Conservation (phyloP, 306 rosid genomes). For the Malus orientalis region DNA sequence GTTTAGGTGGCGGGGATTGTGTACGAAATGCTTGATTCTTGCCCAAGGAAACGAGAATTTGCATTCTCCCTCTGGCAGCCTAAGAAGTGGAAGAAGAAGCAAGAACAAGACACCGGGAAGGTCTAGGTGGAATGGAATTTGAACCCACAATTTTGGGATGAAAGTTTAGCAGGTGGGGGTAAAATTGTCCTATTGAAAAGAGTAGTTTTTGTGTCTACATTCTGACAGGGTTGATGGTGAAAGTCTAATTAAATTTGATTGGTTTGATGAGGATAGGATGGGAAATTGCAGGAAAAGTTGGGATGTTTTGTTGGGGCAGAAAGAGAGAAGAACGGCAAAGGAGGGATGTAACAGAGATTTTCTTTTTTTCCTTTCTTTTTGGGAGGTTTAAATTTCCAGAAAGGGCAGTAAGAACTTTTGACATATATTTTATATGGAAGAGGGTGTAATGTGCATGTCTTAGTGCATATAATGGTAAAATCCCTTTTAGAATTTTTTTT, state of each 20-base stretch:
- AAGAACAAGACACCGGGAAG: neutral
- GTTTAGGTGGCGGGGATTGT: constrained; percentile 17
- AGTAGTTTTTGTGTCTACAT: constrained; percentile 39
- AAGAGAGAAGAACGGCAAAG: neutral
- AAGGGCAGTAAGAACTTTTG: constrained; percentile 40
- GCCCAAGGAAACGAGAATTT: constrained; percentile 12
- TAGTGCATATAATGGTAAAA: constrained; percentile 31
- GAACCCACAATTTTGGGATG: constrained; percentile 56
- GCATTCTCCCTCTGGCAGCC: constrained; percentile 19
- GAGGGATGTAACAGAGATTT: constrained; percentile 18
- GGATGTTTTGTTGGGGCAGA: neutral
- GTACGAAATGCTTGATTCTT: constrained; percentile 14
- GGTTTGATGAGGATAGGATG: constrained; percentile 39
- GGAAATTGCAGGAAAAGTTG: neutral
- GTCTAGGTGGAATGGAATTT: constrained; percentile 9
- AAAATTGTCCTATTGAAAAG: constrained; percentile 4
- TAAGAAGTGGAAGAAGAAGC: constrained; percentile 17
- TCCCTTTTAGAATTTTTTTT: constrained; percentile 15
- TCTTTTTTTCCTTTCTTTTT: constrained; percentile 9
- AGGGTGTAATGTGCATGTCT: constrained; percentile 37
- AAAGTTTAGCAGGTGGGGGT: constrained; percentile 16
- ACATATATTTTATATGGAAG: constrained; percentile 13
- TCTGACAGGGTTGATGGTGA: constrained; percentile 52
- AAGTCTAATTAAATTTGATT: constrained; percentile 46
- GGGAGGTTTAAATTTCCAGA: constrained; percentile 18